A percentile compares a stretch with the other conserved stretches of the same genome.
Evolutionary conservation across 768 basidiomycete species (phyloP).

Genomic region (Tubosaeta brunneosetosa): DNA sequence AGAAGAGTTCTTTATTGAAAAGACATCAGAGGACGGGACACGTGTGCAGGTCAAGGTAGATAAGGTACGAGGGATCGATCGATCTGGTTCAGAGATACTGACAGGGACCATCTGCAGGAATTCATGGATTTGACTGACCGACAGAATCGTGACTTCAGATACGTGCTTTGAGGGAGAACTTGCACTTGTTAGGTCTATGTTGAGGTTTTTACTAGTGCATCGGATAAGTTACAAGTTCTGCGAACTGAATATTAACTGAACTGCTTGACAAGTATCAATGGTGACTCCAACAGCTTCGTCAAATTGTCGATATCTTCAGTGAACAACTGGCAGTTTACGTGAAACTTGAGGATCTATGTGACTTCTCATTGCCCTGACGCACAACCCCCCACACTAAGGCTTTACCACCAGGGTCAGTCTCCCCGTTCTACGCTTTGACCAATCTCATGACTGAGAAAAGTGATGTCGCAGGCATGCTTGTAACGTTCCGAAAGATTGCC

Average conservation of each 20-base stretch:
- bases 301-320: too few species aligned
- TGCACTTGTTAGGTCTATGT: too few species aligned
- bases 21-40: slow-evolving; percentile 46
- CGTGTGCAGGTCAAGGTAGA: slow-evolving; percentile 54
- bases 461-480: background rate
- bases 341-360: background rate
- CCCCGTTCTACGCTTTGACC: background rate
- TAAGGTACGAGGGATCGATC: slow-evolving; percentile 41
- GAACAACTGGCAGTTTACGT: too few species aligned
- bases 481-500: slow-evolving; percentile 1
- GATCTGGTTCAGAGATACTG: background rate
- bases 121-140: slow-evolving; percentile 69
- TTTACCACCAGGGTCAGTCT: slow-evolving; percentile 3
- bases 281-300: too few species aligned
- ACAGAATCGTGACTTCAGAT: slow-evolving; percentile 70
- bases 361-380: too few species aligned
- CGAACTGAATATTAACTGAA: too few species aligned
- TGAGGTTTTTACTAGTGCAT: too few species aligned
- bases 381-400: background rate
- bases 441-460: background rate
- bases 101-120: slow-evolving; percentile 38
- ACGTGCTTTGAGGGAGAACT: slow-evolving; percentile 44
- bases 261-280: too few species aligned
- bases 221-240: too few species aligned
- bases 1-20: slow-evolving; percentile 61